Evolutionary conservation across 225 moss, liverwort and hornwort genomes (phyloP).

Genomic region (Takakia lepidozioides): DNA sequence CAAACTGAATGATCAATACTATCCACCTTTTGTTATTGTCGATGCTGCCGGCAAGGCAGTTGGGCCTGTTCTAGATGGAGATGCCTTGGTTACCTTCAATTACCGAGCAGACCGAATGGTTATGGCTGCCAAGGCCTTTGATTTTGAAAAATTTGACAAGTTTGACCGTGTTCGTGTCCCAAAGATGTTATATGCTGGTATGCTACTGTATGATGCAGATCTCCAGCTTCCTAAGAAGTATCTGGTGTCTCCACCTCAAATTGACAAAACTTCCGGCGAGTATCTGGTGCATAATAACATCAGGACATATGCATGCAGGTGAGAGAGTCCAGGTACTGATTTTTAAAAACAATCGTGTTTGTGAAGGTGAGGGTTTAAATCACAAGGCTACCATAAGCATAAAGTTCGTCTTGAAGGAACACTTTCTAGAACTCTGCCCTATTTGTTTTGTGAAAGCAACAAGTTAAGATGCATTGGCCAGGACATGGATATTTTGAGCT

Average conservation of each 20-base stretch:
- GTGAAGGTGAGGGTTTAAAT: too few species aligned
- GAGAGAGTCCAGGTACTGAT: too few species aligned
- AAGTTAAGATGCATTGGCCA: too few species aligned
- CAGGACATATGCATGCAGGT: conserved; percentile 91
- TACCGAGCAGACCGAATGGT: conserved; percentile 88
- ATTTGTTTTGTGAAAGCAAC: too few species aligned
- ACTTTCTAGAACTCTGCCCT: too few species aligned
- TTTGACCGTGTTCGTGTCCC: conserved; percentile 81
- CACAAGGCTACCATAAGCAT: too few species aligned
- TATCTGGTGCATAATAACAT: conserved; percentile 79
- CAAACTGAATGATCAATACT: conserved; percentile 83
- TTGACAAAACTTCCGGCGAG: conserved; percentile 79
- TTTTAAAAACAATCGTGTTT: too few species aligned
- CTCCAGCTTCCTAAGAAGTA: conserved; percentile 69
- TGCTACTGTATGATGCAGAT: conserved; percentile 97
- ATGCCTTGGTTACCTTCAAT: conserved; percentile 84
- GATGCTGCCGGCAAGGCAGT: conserved; percentile 62
- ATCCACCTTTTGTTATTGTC: conserved; percentile 88
- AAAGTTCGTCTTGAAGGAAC: too few species aligned
- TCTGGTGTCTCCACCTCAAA: conserved; percentile 78
- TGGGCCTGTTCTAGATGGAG: conserved; percentile 78
- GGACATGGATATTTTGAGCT: too few species aligned
- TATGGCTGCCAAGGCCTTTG: conserved; percentile 86
- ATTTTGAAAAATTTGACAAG: conserved; percentile 50
- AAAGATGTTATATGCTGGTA: conserved; percentile 69